Base-by-base conservation (phyloP, 495 filamentous ascomycete genomes). In the Lindgomyces ingoldianus region DNA sequence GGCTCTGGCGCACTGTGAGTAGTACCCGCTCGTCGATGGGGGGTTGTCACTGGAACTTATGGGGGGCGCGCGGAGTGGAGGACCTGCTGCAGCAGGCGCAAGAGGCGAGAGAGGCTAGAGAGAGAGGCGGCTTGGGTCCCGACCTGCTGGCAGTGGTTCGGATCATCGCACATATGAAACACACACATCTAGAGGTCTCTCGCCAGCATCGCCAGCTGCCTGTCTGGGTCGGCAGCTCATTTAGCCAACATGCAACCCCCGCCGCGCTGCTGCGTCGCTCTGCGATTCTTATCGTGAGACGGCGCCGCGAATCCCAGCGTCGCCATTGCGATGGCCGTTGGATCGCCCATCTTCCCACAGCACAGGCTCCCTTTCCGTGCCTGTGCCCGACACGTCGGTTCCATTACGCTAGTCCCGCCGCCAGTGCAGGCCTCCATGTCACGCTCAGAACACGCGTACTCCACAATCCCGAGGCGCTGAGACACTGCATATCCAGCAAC, bases 371-470 rank as follows among this genome's bases (percentile, higher is more conserved):
- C 33, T 14, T 39, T 39, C 33, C 33, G 33, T 39, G 33, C 14
- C 33, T 14, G 33, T 39, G 33, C 33, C 45, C 45, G 45, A 18
- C 45, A 6, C 6, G n/a, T 4, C 45, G 45, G 45, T 48, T 48
- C 45, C 4, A n/a, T 48, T n/a, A n/a, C 45, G 45, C 45, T 48
- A 48, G 22, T 48, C 22, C n/a, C 45, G 45, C n/a, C 45, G 45
- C 45, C 45, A 48, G n/a, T 18, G 6, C 6, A 19, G 6, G 6
- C n/a, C n/a, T 24, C 22, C n/a, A 48, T 48, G 45, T 48, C n/a
- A 48, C n/a, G 45, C n/a, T n/a, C 6, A 19, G 22, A 19, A 48
- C 22, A 48, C 45, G 22, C n/a, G 9, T n/a, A 48, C n/a, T 48
- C 45, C n/a, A n/a, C n/a, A 18, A 48, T 48, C 33, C 33, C 33